These are phyloP conservation scores for Metschnikowia drakensbergensis DNA, from an alignment of 805 yeast genomes.

Conservation along the genomic window DNA sequence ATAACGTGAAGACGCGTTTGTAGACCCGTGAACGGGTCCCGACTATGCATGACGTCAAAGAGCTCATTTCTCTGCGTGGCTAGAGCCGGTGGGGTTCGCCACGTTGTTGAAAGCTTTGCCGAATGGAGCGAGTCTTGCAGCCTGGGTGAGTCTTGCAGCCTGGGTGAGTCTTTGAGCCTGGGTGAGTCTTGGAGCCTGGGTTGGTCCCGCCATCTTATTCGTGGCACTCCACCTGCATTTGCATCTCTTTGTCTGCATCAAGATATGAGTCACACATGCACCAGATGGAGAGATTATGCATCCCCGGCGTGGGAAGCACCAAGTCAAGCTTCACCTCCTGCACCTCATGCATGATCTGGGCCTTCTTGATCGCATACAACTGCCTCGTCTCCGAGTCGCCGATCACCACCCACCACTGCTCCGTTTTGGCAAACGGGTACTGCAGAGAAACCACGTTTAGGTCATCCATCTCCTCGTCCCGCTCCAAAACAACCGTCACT, in stretches of 20 bases:
- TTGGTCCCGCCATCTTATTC: not conserved
- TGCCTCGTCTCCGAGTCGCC: conserved; percentile 63
- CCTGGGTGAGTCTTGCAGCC: too few species aligned
- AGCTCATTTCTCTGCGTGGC: too few species aligned
- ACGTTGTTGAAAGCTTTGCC: too few species aligned
- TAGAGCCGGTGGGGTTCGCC: too few species aligned
- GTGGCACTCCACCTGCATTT: conserved; percentile 24
- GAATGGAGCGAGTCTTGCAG: too few species aligned
- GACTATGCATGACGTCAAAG: too few species aligned
- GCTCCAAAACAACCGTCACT: conserved; percentile 47
- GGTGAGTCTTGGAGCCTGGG: too few species aligned
- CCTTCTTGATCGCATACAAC: conserved; percentile 69
- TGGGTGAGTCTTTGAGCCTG: too few species aligned
- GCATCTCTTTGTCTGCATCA: conserved; percentile 87
- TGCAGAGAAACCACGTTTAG: conserved; percentile 53
- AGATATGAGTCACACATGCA: conserved; percentile 86
- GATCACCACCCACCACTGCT: conserved; percentile 84
- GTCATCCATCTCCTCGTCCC: conserved; percentile 80
- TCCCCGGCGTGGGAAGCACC: conserved; percentile 57
- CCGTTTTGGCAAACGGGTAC: conserved; percentile 59
- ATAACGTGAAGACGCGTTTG: too few species aligned
- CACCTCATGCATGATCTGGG: conserved; percentile 47
- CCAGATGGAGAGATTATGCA: conserved; percentile 66
- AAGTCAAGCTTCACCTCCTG: conserved; percentile 55
- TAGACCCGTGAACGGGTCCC: too few species aligned